phyloP scores from a whole-genome alignment of 352 stramenopile species.

The Peronospora farinosa region DNA sequence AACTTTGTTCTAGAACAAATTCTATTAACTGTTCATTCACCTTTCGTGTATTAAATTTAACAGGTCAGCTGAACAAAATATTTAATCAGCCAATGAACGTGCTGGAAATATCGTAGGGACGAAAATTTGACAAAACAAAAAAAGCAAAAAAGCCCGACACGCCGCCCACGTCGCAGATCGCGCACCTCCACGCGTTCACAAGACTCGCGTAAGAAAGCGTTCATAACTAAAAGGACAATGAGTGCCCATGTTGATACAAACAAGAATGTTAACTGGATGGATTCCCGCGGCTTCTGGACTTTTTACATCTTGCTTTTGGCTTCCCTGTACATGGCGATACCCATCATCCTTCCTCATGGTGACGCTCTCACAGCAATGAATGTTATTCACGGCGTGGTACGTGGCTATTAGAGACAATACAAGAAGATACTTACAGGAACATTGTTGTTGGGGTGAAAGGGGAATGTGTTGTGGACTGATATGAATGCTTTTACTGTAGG shows the following conservation, averaged over 20 bases:
- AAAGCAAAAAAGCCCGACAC: neutral
- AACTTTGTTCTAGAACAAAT: neutral
- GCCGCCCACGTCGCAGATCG: too few relatives aligned
- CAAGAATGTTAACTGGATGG: constrained; percentile 90
- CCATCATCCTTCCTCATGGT: constrained; percentile 55
- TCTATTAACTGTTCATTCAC: neutral
- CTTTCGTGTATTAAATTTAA: too few relatives aligned
- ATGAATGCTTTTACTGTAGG: constrained; percentile 31
- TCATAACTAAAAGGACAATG: constrained; percentile 12
- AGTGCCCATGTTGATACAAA: constrained; percentile 62
- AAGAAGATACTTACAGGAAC: neutral
- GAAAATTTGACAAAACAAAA: neutral
- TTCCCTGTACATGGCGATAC: constrained; percentile 77
- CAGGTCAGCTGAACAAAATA: too few relatives aligned
- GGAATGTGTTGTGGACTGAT: constrained; percentile 7
- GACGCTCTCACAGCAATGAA: constrained; percentile 79
- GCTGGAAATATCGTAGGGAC: neutral
- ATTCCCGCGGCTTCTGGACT: constrained; percentile 81
- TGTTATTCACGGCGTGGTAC: constrained; percentile 83
- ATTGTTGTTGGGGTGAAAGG: constrained; percentile 3
- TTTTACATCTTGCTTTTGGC: constrained; percentile 80
- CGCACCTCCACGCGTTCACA: too few relatives aligned
- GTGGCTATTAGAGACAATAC: constrained; percentile 1
- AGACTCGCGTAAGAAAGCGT: too few relatives aligned
- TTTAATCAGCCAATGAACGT: neutral